Base-by-base conservation (phyloP, 202 grass and related monocot genomes). In the Digitaria exilis region DNA sequence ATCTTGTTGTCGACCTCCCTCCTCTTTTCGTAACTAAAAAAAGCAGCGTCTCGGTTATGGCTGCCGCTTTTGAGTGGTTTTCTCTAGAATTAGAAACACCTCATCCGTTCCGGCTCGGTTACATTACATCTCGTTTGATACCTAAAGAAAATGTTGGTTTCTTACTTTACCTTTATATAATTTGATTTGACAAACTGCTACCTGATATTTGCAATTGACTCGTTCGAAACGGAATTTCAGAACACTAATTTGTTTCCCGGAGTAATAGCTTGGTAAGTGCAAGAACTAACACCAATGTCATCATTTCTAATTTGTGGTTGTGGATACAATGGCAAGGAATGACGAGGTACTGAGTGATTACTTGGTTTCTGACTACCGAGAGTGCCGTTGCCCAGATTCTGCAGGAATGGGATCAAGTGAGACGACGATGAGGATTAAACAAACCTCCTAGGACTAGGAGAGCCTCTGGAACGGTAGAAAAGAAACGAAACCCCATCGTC, bases 331-430 rank as follows among this genome's bases (percentile, higher is more conserved):
- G n/a, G n/a, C n/a, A n/a, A n/a, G n/a, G n/a, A n/a, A n/a, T n/a
- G n/a, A n/a, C n/a, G n/a, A n/a, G n/a, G n/a, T n/a, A n/a, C n/a
- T n/a, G n/a, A 57, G 34, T 37, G 18, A 22, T 39, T n/a, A 14
- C 14, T 32, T 46, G 67, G 14, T 9, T 44, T 28, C 13, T 76
- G 18, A 41, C 46, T 13, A 6, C n/a, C 9, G 56, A 78, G 44
- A 52, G 76, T 79, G 49, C 76, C 76, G 76, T 79, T 79, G 60
- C 60, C 18, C 76, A 51, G 76, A 48, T 24, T n/a, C 76, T 79
- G 44, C 44, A 24, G 29, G 46, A 29, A 65, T 21, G 7, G 26
- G 43, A 65, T 79, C 19, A 8, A 65, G 75, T 16, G 54, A 60
- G 73, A 43, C 37, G 46, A 56, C 2, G 37, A 34, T 29, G 76